Evolutionary conservation across 2,329 filamentous ascomycete species (phyloP), one percentile per base, ranked within the genome.

Genomic region (Neurospora crassa): DNA sequence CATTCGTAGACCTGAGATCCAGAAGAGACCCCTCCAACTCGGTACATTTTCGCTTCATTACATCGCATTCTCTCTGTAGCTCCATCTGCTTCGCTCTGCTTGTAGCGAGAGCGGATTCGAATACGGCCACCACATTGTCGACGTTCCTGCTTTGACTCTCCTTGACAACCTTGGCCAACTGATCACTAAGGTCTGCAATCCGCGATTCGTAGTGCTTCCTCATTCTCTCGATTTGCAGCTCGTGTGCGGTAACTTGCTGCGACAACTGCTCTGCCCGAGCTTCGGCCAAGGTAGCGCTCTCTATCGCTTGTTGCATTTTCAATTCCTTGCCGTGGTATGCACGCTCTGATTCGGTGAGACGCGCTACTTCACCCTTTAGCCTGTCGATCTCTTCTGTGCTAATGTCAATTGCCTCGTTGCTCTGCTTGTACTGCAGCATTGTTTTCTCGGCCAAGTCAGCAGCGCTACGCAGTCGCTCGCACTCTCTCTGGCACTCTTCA

Each of bases 391-490:
- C 89, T 68, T 86, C 84, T 2, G 87, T 82, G 69, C 88, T 87
- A 18, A 87, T 84, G 76, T 91, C 87, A 42, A 90, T 84, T 12
- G 88, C 86, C 75, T 90, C 86, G 74, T 90, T 83, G 70, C 88
- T 87, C 76, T 93, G 90, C 72, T 88, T 85, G 71, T 87, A 85
- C 70, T 85, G 85, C 41, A 91, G 80, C 76, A 92, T 91, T 72
- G 89, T 88, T 6, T 90, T 88, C 79, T 96, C 92, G 0, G 87
- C 88, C 41, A 89, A 87, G 45, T 90, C 88, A 0, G 95, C 84
- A 5, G 93, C 82, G 73, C 86, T 84, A 68, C 88, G 87, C 20
- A 96, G 82, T 71, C 89, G 88, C 20, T 90, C 87, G 59, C 85
- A 85, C 75, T 94, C 91, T 5, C 84, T 82, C 74, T 84, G 85